phyloP scores from a whole-genome alignment of 257 asterid species.

The Linderniella brevidens region DNA sequence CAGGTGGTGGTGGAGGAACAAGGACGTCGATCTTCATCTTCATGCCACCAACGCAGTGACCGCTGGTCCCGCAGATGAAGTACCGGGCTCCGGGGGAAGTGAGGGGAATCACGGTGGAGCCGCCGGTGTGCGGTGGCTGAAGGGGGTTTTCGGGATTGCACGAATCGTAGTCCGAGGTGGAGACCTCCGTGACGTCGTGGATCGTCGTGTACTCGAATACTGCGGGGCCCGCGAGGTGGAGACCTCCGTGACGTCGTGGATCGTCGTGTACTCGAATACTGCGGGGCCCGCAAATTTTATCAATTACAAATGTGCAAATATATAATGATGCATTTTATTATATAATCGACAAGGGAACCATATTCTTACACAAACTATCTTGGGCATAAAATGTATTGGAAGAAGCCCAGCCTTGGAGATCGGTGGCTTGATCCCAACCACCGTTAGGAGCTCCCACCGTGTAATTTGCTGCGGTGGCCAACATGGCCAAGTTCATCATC shows the following conservation, averaged over 20 bases:
- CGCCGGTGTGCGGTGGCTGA: slow-evolving; percentile 25
- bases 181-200: slow-evolving; percentile 56
- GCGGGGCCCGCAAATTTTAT: slow-evolving; percentile 10
- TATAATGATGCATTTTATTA: too few relatives aligned
- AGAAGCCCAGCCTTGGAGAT: slow-evolving; percentile 42
- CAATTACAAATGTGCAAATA: too few relatives aligned
- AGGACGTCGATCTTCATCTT: slow-evolving; percentile 31
- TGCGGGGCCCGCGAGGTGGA: too few relatives aligned
- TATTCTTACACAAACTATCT: slow-evolving; percentile 47
- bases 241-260: slow-evolving; percentile 57
- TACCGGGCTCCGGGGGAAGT: slow-evolving; percentile 40
- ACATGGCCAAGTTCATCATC: too few relatives aligned
- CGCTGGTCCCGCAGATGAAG: slow-evolving; percentile 45
- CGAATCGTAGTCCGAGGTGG: slow-evolving; percentile 30
- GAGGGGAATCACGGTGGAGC: slow-evolving; percentile 27
- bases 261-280: slow-evolving; percentile 37
- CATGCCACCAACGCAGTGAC: slow-evolving; percentile 65
- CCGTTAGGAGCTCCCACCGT: slow-evolving; percentile 42
- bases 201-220: slow-evolving; percentile 32
- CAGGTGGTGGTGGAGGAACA: slow-evolving; percentile 27
- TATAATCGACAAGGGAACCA: too few relatives aligned
- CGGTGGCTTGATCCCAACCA: slow-evolving; percentile 37
- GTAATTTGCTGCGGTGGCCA: slow-evolving; percentile 33
- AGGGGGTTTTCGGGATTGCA: slow-evolving; percentile 32
- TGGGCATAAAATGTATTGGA: slow-evolving; percentile 22